Base-by-base conservation (phyloP, 2,329 filamentous ascomycete genomes). In the Pseudofabraea citricarpa region DNA sequence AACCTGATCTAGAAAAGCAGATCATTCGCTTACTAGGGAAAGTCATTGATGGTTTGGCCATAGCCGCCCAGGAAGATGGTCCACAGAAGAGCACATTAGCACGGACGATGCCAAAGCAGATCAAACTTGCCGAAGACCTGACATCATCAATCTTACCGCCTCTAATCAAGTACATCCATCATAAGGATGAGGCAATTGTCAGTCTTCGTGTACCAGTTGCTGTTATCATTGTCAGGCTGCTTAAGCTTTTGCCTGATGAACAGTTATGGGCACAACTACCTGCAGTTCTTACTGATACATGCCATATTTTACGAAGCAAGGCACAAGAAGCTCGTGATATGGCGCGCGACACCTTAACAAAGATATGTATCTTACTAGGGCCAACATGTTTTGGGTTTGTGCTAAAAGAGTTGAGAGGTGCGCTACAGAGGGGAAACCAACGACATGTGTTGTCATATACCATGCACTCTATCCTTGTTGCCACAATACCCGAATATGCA, bases 391-490 rank as follows among this genome's bases (percentile, higher is more conserved):
- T 98, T 56, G 86, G 87, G 2, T 97, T 97, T 62, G 83, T 98
- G n/a, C 71, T 98, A 45, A 94, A 90, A 59, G 90, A 97, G 61
- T 71, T 98, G 19, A 78, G 89, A 39, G 84, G 85, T 45, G 88
- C 91, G 6, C 73, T 98, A 10, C 83, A 83, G 36, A 79, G 83
- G 56, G 93, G 93, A 4, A 95, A 94, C 58, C 93, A 98, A 58
- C 75, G 97, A 29, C 93, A 98, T 62, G 90, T 98, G 8, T 72
- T 98, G 19, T 96, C 91, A 0, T 98, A 87, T 63, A 97, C 93
- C 0, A 79, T 98, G 61, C 93, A 98, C 66, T 88, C 90, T 0
- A 87, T 98, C 40, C 71, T 98, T 16, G 80, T 96, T 9, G 76
- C 81, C 5, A 80, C 84, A 7, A 80, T 85, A 9, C 83, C 88